Percentiles rank a stretch among this genome's conserved stretches.
phyloP scores from a whole-genome alignment of 108 stramenopile genomes.

The Stephanodiscus minutulus region DNA sequence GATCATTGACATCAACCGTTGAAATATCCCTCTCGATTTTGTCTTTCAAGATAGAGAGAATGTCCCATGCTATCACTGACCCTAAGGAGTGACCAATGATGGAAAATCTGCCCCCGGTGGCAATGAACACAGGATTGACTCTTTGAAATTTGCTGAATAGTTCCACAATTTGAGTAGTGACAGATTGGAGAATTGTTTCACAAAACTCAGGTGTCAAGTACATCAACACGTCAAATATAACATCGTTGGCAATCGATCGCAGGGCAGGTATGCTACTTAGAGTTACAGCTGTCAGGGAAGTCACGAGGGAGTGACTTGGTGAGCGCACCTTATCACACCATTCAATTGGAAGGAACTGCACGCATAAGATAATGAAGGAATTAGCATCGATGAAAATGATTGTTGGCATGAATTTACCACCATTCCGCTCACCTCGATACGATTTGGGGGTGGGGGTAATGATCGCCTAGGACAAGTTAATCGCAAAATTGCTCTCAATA shows the following conservation, averaged over 20 bases:
- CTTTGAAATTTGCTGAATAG: constrained; percentile 58
- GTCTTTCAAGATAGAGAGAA: constrained; percentile 73
- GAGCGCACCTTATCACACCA: constrained; percentile 85
- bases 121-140: constrained; percentile 63
- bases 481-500: neutral
- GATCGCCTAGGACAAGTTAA: constrained; percentile 18
- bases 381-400: neutral
- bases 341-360: constrained; percentile 71
- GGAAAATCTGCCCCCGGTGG: constrained; percentile 59
- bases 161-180: constrained; percentile 70
- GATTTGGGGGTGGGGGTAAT: constrained; percentile 61
- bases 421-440: constrained; percentile 56
- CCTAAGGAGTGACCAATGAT: constrained; percentile 88
- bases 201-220: constrained; percentile 86
- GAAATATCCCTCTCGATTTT: constrained; percentile 28
- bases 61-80: constrained; percentile 87
- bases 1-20: constrained; percentile 30
- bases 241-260: constrained; percentile 86
- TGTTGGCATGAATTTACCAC: neutral
- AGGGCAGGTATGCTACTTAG: constrained; percentile 77
- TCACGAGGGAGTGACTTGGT: constrained; percentile 61
- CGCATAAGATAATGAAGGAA: neutral
- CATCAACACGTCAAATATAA: constrained; percentile 64
- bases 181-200: constrained; percentile 70
- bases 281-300: constrained; percentile 70